A percentile compares a stretch with the other conserved stretches of the same genome.
These are phyloP conservation scores for Penicillium sp. DNA, from an alignment of 2,329 filamentous ascomycete genomes.

Conservation along the genomic window DNA sequence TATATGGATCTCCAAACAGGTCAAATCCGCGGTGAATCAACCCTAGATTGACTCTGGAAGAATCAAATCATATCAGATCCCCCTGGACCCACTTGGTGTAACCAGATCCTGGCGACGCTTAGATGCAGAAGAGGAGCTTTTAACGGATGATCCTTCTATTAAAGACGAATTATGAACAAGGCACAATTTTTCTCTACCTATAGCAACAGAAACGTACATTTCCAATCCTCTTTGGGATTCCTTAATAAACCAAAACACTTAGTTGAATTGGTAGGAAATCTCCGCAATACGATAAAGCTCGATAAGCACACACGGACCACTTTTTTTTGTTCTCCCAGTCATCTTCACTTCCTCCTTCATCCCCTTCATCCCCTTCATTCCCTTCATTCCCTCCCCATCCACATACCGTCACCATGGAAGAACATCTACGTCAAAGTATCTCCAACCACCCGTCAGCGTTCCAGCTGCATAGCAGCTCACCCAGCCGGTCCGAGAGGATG, in stretches of 20 bases:
- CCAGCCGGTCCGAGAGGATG: conserved; percentile 22
- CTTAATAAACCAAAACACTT: background rate
- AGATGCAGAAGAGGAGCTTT: background rate
- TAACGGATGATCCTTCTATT: background rate
- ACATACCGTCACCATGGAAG: conserved; percentile 22
- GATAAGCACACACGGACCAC: conserved; percentile 10
- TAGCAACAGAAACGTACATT: background rate
- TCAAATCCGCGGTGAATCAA: no score
- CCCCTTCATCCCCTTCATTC: conserved; percentile 3
- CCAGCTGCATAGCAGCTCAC: conserved; percentile 23
- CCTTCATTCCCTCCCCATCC: conserved; percentile 2
- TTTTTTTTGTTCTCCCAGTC: background rate
- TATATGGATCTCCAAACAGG: no score
- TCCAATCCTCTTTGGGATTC: background rate
- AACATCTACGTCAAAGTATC: conserved; percentile 28
- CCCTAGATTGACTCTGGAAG: no score
- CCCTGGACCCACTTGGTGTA: background rate
- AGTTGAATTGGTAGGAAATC: background rate
- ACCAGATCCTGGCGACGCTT: background rate
- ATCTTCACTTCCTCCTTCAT: background rate
- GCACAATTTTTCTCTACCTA: no score
- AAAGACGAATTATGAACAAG: no score
- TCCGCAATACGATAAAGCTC: conserved; percentile 6
- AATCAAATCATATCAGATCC: no score
- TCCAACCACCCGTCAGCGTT: conserved; percentile 28